phyloP scores from a whole-genome alignment of 495 filamentous ascomycete species.

The Trichoderma asperelloides region DNA sequence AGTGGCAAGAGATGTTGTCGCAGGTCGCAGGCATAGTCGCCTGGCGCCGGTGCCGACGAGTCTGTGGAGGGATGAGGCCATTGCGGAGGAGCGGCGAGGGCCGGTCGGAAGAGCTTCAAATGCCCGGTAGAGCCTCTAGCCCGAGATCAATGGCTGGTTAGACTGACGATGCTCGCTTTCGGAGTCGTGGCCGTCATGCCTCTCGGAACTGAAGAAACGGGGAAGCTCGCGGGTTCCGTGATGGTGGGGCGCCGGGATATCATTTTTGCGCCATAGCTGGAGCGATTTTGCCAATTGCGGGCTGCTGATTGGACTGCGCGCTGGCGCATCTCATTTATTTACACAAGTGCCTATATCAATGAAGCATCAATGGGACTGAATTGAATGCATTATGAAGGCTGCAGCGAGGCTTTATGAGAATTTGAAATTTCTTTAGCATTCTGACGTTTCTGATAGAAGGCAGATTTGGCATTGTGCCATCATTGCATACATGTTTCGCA shows the following conservation, averaged over 20 bases:
- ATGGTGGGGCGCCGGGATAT: slow-evolving; percentile 6
- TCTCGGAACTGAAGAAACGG: background rate
- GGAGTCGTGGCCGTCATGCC: background rate
- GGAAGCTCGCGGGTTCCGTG: slow-evolving; percentile 4
- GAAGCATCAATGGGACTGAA: too few relatives aligned
- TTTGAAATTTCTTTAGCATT: too few relatives aligned
- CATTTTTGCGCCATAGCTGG: slow-evolving; percentile 3
- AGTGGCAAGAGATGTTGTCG: slow-evolving; percentile 18
- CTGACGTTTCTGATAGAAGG: too few relatives aligned
- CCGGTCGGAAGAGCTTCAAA: background rate
- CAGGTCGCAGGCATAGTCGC: slow-evolving; percentile 38
- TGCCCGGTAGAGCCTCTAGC: slow-evolving; percentile 6
- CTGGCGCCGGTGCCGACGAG: slow-evolving; percentile 48
- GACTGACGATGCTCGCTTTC: background rate
- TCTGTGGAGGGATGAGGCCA: slow-evolving; percentile 40
- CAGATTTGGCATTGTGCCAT: too few relatives aligned
- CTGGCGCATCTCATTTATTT: background rate
- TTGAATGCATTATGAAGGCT: too few relatives aligned
- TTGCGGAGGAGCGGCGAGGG: slow-evolving; percentile 15
- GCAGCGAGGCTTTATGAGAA: too few relatives aligned
- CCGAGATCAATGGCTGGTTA: slow-evolving; percentile 8
- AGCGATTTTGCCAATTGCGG: background rate
- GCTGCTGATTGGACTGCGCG: background rate
- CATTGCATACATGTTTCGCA: too few relatives aligned
- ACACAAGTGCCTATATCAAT: background rate